Evolutionary conservation across 768 basidiomycete genomes (phyloP), one percentile per base, ranked within the genome.

Genomic region (Hericium alpestre): DNA sequence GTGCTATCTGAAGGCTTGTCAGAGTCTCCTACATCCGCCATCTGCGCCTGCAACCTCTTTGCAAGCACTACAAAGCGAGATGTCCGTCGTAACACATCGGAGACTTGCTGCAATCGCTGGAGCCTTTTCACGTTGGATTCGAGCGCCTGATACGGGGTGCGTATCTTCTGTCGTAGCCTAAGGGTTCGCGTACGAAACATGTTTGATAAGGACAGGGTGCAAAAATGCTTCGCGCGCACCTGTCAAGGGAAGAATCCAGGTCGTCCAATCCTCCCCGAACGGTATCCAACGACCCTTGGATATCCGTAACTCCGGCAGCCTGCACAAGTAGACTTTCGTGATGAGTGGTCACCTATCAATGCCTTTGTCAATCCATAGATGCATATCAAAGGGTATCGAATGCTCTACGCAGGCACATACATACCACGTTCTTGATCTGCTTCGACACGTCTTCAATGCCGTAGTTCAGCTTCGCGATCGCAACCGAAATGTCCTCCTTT

Each of bases 361-460:
- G 58, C 51, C 57, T 49, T 61, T 38, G 52, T 55, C 49, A 27
- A 40, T 12, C 8, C 10, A 12, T 27, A 32, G 5, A 37, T 18
- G 11, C 32, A n/a, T 13, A 22, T 20, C 20, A 10, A 46, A 46
- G 43, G 7, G 4, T 46, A 23, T 25, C 49, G 20, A 20, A 51
- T 23, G 27, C 49, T 22, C 15, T 18, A 18, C 1, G 6, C 46
- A 16, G 41, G 43, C 22, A 46, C 27, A 51, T 18, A 65, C 85
- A 61, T 58, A 94, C 93, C 70, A 95, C 75, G 50, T 76, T 77
- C 70, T 88, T 89, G 53, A 98, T 86, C 70, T 97, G 92, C 68
- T 87, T 90, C 25, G 86, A 84, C 18, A 95, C 84, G 69, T 98
- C 93, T 41, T 97, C 95, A 58, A 97, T 86, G 0, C 86, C 89